Base-by-base conservation (phyloP, 164 flowering plant genomes). In the Aristolochia contorta region DNA sequence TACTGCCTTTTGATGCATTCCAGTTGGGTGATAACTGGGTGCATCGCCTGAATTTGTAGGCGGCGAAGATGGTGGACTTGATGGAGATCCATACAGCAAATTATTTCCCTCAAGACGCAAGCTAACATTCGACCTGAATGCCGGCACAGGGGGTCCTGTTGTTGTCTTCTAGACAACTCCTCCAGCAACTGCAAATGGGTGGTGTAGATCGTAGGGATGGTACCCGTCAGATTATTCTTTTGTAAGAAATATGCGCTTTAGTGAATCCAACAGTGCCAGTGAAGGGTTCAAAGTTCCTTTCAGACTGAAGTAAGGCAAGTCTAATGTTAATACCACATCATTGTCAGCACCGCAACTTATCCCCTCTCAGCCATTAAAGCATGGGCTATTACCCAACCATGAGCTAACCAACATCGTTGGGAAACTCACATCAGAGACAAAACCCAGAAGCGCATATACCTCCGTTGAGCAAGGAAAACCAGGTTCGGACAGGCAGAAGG, bases 331-430 rank as follows among this genome's bases (percentile, higher is more conserved):
- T 63, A 87, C 82, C 48, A 27, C 77, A 46, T 14, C 72, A 63
- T 3, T 63, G 30, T 27, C 30, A 27, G 30, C 30, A 13, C 4
- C 20, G 65, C 96, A 88, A 60, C 58, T 61, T 68, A 88, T 59
- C 46, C 96, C 92, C 52, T 77, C 51, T 92, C 96, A 88, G 21
- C 51, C n/a, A 24, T 10, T 46, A 37, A 10, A 7, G 68, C 97
- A 89, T 10, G 97, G 91, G 69, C 80, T 72, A 75, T 89, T 85
- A 47, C 94, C 97, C 66, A 69, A 54, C 97, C 97, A 89, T 15
- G 62, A 27, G 54, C 82, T 66, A 54, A 71, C 83, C 57, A 87
- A 77, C 47, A 25, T 70, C 14, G 22, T 13, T 0, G 94, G 94
- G 64, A 77, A 89, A 68, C 74, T 69, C 65, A 84, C 47, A 51